Evolutionary conservation across 2,329 filamentous ascomycete species (phyloP).

Genomic region (Aureobasidium sp.): DNA sequence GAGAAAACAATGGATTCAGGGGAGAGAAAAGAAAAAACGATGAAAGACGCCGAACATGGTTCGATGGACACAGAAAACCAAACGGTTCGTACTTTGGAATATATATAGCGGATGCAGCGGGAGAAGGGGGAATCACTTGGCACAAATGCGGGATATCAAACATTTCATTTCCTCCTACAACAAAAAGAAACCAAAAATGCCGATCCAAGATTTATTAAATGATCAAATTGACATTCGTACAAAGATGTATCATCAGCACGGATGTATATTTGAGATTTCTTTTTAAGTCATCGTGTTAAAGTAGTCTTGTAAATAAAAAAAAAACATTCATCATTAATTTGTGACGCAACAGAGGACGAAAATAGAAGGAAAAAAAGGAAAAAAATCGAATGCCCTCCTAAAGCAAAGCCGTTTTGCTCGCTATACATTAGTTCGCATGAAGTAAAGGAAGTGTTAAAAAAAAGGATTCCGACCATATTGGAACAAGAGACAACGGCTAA

Average conservation of each 20-base stretch:
- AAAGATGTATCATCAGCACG: too few species aligned
- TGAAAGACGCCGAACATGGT: too few species aligned
- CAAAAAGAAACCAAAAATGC: too few species aligned
- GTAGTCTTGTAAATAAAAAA: too few species aligned
- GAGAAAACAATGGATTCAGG: too few species aligned
- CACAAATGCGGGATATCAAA: not conserved
- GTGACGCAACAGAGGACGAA: not conserved
- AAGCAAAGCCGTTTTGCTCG: slow-evolving; percentile 9
- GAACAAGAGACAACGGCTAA: not conserved
- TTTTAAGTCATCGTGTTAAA: too few species aligned
- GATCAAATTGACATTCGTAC: too few species aligned
- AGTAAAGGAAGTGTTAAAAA: not conserved
- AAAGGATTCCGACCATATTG: not conserved
- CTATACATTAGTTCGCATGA: slow-evolving; percentile 9
- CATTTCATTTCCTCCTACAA: too few species aligned
- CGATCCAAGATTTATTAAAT: too few species aligned
- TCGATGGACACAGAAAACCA: too few species aligned
- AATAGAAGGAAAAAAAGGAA: not conserved
- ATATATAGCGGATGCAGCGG: not conserved
- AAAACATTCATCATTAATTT: slow-evolving; percentile 2
- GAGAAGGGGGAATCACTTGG: not conserved
- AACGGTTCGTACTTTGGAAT: not conserved
- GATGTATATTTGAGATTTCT: too few species aligned
- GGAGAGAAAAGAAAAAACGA: not conserved
- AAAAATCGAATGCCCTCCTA: not conserved